These are phyloP conservation scores for Citrus cavaleriei DNA, from an alignment of 345 rosid genomes.

Conservation along the genomic window DNA sequence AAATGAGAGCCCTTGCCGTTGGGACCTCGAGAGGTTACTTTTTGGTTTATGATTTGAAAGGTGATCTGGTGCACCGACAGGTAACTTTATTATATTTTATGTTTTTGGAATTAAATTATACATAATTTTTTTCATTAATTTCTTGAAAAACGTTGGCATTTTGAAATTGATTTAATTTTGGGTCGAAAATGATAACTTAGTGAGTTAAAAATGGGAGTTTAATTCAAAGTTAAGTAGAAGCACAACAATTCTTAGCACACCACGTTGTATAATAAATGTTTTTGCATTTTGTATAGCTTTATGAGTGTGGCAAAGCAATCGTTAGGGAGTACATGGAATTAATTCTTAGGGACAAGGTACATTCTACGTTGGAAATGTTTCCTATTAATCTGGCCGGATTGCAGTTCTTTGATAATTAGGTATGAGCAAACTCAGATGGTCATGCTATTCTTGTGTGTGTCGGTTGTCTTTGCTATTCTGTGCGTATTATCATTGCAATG, in stretches of 20 bases:
- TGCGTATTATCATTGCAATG: not conserved
- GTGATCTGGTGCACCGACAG: slow-evolving; percentile 81
- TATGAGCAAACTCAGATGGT: not conserved
- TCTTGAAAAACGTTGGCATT: too few relatives aligned
- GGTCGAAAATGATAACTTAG: not conserved
- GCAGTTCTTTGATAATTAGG: not conserved
- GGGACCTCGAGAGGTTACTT: slow-evolving; percentile 88
- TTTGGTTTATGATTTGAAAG: slow-evolving; percentile 59
- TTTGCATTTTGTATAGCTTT: too few relatives aligned
- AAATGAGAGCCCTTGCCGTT: slow-evolving; percentile 55
- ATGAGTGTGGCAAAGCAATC: too few relatives aligned
- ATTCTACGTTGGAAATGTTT: not conserved
- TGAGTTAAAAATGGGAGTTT: not conserved
- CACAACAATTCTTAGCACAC: not conserved
- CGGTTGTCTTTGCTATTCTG: not conserved
- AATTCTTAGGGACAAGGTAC: not conserved
- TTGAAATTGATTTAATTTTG: too few relatives aligned
- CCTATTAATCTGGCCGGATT: not conserved
- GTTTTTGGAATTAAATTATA: not conserved
- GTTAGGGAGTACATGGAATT: too few relatives aligned
- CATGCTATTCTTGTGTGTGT: not conserved
- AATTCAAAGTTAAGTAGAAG: not conserved
- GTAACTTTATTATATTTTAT: slow-evolving; percentile 18
- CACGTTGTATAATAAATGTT: not conserved
- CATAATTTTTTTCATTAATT: not conserved